Base-by-base conservation (phyloP, 2,329 filamentous ascomycete genomes). In the Mycosphaerella sp. region DNA sequence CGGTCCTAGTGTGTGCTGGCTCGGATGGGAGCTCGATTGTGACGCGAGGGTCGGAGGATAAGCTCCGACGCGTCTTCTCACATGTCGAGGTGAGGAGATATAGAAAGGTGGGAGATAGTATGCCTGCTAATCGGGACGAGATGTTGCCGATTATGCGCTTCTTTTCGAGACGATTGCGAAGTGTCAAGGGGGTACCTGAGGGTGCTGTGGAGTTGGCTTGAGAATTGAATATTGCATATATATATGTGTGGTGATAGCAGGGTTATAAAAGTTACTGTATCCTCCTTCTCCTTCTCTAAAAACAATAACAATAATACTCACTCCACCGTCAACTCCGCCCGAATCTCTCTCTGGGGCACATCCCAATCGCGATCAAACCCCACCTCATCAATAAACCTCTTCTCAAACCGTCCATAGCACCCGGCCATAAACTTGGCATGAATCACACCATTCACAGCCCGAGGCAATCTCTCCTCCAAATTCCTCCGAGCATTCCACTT, bases 101-200 rank as follows among this genome's bases (percentile, higher is more conserved):
- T 81, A 79, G 77, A 63, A 81, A 84, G 64, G 69, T 68, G 2
- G 86, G 84, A 5, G 88, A 95, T 68, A 79, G 78, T 1, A 95
- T 96, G 90, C 89, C 89, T n/a, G 74, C 76, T 41, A 85, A 78
- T 65, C 77, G 85, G 47, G 89, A 94, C 9, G 90, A 97, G 75
- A 90, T 94, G 78, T 65, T 90, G 62, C 89, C 90, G 0, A 79
- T 96, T 54, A 96, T 96, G 89, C 81, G 85, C 64, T 96, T 84
- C 66, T 79, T 89, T 62, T 84, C 84, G 0, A 78, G 84, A 44
- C 77, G 84, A 62, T 68, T 93, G 60, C 64, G 71, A 56, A 80
- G 77, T 59, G 71, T 68, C 39, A 73, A 70, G 49, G 78, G 78
- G 1, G 73, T 79, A 6, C 78, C 77, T 0, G 70, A 74, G 49